Percentiles rank a stretch among this genome's conserved stretches.
Conservation (phyloP, 352 stramenopile genomes). For the Phytophthora sp. region DNA sequence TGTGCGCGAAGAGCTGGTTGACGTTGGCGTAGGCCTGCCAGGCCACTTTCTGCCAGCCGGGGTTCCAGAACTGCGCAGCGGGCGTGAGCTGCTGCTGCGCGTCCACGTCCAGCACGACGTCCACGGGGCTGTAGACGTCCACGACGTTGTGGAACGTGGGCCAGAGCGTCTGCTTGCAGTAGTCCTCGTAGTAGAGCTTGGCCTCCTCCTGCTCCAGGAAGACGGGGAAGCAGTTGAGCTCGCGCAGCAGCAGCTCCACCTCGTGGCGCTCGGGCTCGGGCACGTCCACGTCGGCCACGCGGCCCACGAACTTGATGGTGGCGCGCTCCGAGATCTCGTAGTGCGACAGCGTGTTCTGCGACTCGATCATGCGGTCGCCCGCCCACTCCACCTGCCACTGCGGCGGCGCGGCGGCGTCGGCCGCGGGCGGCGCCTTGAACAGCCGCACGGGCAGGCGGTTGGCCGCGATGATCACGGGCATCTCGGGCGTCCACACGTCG, state of each 20-base stretch:
- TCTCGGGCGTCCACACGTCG: slow-evolving; percentile 58
- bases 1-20: slow-evolving; percentile 93
- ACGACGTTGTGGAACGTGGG: slow-evolving; percentile 97
- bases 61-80: slow-evolving; percentile 63
- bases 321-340: slow-evolving; percentile 68
- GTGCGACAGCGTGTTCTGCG: slow-evolving; percentile 77
- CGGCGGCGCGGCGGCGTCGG: slow-evolving; percentile 2
- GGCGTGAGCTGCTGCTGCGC: slow-evolving; percentile 27
- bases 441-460: slow-evolving; percentile 70
- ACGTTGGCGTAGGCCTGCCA: slow-evolving; percentile 96
- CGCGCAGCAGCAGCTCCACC: slow-evolving; percentile 51
- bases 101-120: slow-evolving; percentile 58
- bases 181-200: slow-evolving; percentile 89
- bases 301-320: slow-evolving; percentile 79
- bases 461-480: slow-evolving; percentile 75
- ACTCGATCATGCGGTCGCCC: slow-evolving; percentile 76
- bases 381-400: slow-evolving; percentile 74
- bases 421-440: slow-evolving; percentile 30
- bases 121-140: slow-evolving; percentile 85
- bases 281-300: slow-evolving; percentile 59
- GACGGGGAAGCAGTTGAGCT: slow-evolving; percentile 74
- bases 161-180: slow-evolving; percentile 98
- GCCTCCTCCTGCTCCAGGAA: slow-evolving; percentile 61
- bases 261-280: slow-evolving; percentile 54
- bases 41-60: slow-evolving; percentile 64